These are phyloP conservation scores for Sonneratia alba DNA, from an alignment of 345 rosid species.

Conservation along the genomic window DNA sequence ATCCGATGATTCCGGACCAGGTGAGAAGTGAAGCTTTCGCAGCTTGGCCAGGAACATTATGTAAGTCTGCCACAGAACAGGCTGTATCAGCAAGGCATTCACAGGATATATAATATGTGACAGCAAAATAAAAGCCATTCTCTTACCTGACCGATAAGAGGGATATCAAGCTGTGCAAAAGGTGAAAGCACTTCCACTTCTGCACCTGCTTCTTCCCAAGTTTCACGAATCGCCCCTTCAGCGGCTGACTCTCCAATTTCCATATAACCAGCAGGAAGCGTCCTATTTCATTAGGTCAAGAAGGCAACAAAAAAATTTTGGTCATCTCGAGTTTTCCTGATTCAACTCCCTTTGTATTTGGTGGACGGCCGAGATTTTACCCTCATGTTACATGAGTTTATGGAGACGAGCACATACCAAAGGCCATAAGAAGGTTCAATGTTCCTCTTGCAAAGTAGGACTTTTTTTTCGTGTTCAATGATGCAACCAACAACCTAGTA, in stretches of 20 bases:
- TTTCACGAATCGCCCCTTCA: slow-evolving; percentile 90
- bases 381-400: background rate
- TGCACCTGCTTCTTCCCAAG: slow-evolving; percentile 95
- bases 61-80: slow-evolving; percentile 57
- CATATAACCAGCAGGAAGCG: slow-evolving; percentile 97
- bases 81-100: slow-evolving; percentile 3
- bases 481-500: slow-evolving; percentile 93
- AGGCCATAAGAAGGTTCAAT: slow-evolving; percentile 90
- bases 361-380: background rate
- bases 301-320: background rate
- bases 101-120: slow-evolving; percentile 6
- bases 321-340: background rate
- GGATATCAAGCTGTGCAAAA: slow-evolving; percentile 87
- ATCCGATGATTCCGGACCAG: slow-evolving; percentile 91
- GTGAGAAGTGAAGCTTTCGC: slow-evolving; percentile 68
- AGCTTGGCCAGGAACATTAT: slow-evolving; percentile 83
- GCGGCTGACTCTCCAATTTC: slow-evolving; percentile 97
- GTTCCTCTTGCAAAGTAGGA: slow-evolving; percentile 93
- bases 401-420: slow-evolving; percentile 35
- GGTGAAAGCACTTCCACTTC: slow-evolving; percentile 85
- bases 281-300: slow-evolving; percentile 34
- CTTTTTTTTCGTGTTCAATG: slow-evolving; percentile 71
- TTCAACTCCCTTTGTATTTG: background rate
- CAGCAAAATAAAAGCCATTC: slow-evolving; percentile 3
- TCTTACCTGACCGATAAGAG: slow-evolving; percentile 84